phyloP scores from a whole-genome alignment of 2,329 filamentous ascomycete species.

The Metarhizium album region DNA sequence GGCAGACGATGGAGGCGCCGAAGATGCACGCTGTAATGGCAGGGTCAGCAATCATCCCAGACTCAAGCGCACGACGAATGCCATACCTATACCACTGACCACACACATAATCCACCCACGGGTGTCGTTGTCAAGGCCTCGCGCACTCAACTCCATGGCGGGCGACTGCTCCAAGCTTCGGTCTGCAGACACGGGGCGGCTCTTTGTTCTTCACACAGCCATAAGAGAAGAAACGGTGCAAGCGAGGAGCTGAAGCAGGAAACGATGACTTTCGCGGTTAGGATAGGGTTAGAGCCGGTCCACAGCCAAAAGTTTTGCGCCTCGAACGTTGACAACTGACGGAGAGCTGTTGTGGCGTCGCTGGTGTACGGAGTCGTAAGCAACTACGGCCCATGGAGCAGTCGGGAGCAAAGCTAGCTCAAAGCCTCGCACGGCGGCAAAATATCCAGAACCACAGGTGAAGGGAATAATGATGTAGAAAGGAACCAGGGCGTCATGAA shows the following conservation, averaged over 20 bases:
- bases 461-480: neutral
- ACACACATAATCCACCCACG: slow-evolving; percentile 89
- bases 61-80: neutral
- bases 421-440: neutral
- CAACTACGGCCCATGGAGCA: neutral
- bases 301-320: neutral
- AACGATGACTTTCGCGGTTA: neutral
- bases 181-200: neutral
- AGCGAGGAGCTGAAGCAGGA: neutral
- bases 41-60: neutral
- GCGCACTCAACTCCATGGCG: slow-evolving; percentile 27
- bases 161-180: neutral
- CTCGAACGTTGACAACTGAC: neutral
- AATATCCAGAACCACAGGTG: neutral
- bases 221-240: neutral
- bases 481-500: neutral
- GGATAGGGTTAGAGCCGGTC: too few relatives aligned
- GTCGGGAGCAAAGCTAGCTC: neutral
- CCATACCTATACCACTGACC: slow-evolving; percentile 60
- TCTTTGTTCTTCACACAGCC: neutral
- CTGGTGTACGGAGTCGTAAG: neutral
- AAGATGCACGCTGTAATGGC: slow-evolving; percentile 48
- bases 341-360: neutral
- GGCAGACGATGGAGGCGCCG: slow-evolving; percentile 75
- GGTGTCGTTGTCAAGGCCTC: slow-evolving; percentile 61